Base-by-base conservation (phyloP, 2,329 filamentous ascomycete species). In the Cytospora piceicola region DNA sequence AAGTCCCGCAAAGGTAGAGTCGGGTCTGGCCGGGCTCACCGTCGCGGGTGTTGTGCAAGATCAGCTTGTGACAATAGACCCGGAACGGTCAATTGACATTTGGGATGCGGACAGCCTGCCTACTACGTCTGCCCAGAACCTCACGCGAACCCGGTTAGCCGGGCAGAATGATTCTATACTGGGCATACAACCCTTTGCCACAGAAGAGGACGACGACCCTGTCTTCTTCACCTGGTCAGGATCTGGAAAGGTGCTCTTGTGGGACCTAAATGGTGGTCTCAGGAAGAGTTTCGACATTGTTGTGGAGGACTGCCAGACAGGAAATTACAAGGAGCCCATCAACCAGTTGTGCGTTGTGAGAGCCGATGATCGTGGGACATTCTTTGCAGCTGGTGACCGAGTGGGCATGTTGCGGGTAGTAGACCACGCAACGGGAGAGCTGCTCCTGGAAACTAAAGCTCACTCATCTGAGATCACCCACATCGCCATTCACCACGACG, bases 221-320 rank as follows among this genome's bases (percentile, higher is more conserved):
- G 85, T 89, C 11, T 97, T 98, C 73, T 89, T 94, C 69, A 97
- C 94, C 0, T 99, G 94, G 92, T 94, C 94, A 2, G 87, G 85
- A 27, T 88, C 89, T 60, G 95, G 95, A 6, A 88, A 85, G 20
- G 85, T 98, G 59, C 86, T 92, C 29, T 90, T 96, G 71, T 99
- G 95, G 95, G 86, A 88, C 71, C 75, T 88, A 17, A 84, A 92
- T 58, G 95, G 94, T 27, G 84, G 82, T 61, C 86, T 89, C 68
- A 88, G 86, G 70, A 82, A 83, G 20, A 86, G 86, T 1, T 80
- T 93, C 42, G 80, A 85, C 51, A 83, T 96, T 15, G 83, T 88
- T 5, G 79, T 97, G 6, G 93, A 96, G 66, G 87, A 90, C 67
- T 73, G 77, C 20, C 77, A 79, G 32, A 72, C 79, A 4, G 81